Base-by-base conservation (phyloP, 2,329 filamentous ascomycete species). In the Diaporthe nobilis region DNA sequence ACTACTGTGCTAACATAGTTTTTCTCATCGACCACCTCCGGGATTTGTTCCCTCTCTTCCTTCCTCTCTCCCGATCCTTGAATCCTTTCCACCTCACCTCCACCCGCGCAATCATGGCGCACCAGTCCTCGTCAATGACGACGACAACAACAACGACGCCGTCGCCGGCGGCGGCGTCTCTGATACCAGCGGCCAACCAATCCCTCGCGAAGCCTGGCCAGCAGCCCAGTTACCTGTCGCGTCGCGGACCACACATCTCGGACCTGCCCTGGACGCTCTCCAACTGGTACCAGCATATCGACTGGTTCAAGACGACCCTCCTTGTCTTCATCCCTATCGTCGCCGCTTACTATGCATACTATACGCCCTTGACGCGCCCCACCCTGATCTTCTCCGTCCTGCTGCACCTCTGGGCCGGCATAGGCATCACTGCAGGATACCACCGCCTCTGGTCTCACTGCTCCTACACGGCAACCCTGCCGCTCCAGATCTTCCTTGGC, bases 361-460 rank as follows among this genome's bases (percentile, higher is more conserved):
- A 42, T 39, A 71, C 67, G 53, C 73, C 73, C 37, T 25, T 75
- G 65, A 58, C 42, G 4, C 73, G 73, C n/a, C 73, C 73, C 3
- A 72, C 65, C 9, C 67, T 75, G 31, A 63, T 75, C 44, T 82
- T 17, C 73, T 88, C 95, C 37, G 86, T 96, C 74, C 79, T 90
- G 76, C 97, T 97, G 86, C 97, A 97, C 86, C 96, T 95, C 87
- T 92, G 93, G 86, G 95, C 94, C 65, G 91, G 95, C 82, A 88
- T 97, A 70, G 94, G 95, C 75, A 95, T 95, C 84, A 95, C 93
- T 76, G 93, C 92, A 88, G 92, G 93, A 75, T 95, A 95, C 84
- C 93, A 97, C 82, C 91, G 95, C 86, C 90, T 97, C 70, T 97
- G 95, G 95, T 93, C 95, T 82, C 95, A 97, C 85, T 92, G 91